phyloP scores from a whole-genome alignment of 78 protist species.

The Emiliania huxleyi region DNA sequence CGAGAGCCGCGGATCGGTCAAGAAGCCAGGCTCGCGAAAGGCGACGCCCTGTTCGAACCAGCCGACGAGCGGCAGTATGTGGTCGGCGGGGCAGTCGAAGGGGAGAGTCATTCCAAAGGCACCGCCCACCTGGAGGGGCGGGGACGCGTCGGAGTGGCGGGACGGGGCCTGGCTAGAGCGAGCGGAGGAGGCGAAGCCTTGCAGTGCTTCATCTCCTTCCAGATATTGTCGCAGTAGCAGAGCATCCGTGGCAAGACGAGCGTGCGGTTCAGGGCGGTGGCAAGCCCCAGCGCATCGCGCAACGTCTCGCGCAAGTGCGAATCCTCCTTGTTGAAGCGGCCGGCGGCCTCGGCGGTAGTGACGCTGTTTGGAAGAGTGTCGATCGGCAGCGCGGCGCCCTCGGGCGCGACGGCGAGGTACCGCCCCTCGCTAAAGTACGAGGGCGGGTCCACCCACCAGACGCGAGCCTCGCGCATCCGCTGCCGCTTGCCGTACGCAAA shows the following conservation, averaged over 20 bases:
- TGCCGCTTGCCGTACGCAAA: conserved; percentile 24
- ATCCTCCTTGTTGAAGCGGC: conserved; percentile 7
- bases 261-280: background rate
- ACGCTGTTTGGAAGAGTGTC: background rate
- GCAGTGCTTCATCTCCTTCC: conserved; percentile 27
- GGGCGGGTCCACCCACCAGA: conserved; percentile 15
- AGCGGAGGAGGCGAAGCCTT: too few species aligned
- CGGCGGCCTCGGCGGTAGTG: background rate
- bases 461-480: background rate
- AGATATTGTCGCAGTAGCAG: conserved; percentile 19
- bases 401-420: conserved; percentile 1
- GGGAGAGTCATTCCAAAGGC: conserved; percentile 7
- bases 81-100: conserved; percentile 5
- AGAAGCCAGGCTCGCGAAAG: conserved; percentile 9
- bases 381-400: background rate
- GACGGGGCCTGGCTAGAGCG: too few species aligned
- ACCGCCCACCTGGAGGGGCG: conserved; percentile 12
- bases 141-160: too few species aligned
- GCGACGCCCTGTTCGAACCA: background rate
- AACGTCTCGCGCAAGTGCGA: background rate
- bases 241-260: background rate
- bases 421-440: background rate
- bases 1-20: background rate
- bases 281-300: background rate
- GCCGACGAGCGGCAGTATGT: background rate